phyloP scores from a whole-genome alignment of 2,329 filamentous ascomycete genomes.

The Tolypocladium sp. region DNA sequence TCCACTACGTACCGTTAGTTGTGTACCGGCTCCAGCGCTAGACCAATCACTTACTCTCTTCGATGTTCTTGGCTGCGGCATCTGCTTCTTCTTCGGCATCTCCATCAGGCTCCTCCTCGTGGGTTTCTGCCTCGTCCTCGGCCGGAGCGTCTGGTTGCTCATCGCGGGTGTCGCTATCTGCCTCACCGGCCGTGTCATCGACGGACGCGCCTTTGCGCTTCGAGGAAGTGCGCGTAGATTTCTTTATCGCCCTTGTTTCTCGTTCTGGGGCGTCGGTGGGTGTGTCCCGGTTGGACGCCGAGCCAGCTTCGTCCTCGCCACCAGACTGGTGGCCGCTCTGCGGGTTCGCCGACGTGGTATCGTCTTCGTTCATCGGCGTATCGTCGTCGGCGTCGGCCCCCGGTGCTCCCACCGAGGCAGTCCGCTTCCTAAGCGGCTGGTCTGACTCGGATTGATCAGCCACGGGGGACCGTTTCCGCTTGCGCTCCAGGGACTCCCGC shows the following conservation, averaged over 20 bases:
- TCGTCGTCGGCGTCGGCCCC: conserved; percentile 20
- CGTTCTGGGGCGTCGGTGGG: conserved; percentile 19
- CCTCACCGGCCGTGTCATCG: conserved; percentile 17
- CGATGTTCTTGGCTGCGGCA: conserved; percentile 49
- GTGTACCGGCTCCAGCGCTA: neutral
- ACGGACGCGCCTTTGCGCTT: conserved; percentile 24
- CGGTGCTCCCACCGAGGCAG: conserved; percentile 34
- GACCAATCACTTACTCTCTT: conserved; percentile 45
- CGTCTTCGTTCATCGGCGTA: conserved; percentile 23
- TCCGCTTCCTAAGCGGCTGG: conserved; percentile 44
- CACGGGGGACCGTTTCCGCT: conserved; percentile 40
- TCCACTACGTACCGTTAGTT: conserved; percentile 45
- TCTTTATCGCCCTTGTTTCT: conserved; percentile 25
- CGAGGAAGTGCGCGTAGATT: conserved; percentile 30
- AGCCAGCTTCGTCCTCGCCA: conserved; percentile 35
- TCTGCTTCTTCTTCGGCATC: conserved; percentile 53
- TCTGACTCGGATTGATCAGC: conserved; percentile 35
- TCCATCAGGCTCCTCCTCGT: conserved; percentile 45
- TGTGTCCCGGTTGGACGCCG: conserved; percentile 16
- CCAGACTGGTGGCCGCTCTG: conserved; percentile 30
- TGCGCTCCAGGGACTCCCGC: conserved; percentile 29
- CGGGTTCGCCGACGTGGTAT: conserved; percentile 22
- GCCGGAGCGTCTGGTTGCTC: conserved; percentile 22
- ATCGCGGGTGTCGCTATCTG: conserved; percentile 21
- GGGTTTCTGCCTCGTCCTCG: conserved; percentile 32